These are phyloP conservation scores for rapeseed (Brassica napus) DNA, from an alignment of 345 rosid genomes.

Conservation along the genomic window DNA sequence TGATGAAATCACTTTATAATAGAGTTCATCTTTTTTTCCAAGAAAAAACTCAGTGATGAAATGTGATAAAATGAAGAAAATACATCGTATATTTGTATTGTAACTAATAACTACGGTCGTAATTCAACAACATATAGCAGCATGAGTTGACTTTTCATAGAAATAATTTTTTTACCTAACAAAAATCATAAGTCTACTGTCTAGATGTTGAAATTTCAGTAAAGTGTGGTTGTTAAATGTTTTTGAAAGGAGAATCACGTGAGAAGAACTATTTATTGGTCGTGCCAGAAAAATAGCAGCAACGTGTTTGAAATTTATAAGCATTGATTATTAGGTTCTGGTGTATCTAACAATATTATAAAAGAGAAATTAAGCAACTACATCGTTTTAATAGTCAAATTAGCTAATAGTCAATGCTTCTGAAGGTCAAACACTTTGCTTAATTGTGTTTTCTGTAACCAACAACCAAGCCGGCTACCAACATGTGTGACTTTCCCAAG, in stretches of 20 bases:
- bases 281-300: conserved; percentile 24
- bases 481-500: conserved; percentile 13
- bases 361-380: not conserved
- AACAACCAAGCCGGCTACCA: not conserved
- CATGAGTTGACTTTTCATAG: conserved; percentile 1
- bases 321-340: conserved; percentile 24
- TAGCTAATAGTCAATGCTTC: conserved; percentile 4
- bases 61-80: not conserved
- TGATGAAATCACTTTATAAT: not conserved
- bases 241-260: conserved; percentile 18
- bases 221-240: conserved; percentile 19
- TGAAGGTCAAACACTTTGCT: not conserved
- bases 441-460: not conserved
- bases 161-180: conserved; percentile 14
- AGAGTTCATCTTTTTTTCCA: too few species aligned
- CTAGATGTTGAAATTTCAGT: not conserved
- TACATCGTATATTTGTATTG: not conserved
- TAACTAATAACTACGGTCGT: not conserved
- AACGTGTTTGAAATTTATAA: conserved; percentile 32
- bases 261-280: conserved; percentile 7
- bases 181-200: not conserved
- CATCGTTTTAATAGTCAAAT: not conserved
- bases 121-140: conserved; percentile 5
- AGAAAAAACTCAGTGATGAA: not conserved
- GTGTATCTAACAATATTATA: conserved; percentile 17